Conservation (phyloP, 352 stramenopile species). For the Elongisporangium senticosum region DNA sequence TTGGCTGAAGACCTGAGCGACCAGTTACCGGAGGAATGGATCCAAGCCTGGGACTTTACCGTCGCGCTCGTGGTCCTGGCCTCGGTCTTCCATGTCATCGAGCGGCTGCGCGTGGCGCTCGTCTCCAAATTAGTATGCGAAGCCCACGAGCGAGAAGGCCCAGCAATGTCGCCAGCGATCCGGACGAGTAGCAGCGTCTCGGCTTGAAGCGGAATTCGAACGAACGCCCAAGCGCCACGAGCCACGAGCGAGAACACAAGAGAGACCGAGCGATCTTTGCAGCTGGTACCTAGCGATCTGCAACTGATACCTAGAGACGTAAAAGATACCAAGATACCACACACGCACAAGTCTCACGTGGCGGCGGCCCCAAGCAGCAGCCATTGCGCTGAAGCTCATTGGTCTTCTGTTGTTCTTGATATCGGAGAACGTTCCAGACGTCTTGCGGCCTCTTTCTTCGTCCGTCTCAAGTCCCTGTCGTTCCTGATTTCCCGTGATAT, state of each 20-base stretch:
- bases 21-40: slow-evolving; percentile 4
- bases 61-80: slow-evolving; percentile 10
- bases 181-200: not conserved
- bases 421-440: not conserved
- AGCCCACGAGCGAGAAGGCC: not conserved
- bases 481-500: not conserved
- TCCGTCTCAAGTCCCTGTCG: not conserved
- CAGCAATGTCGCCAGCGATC: not conserved
- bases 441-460: not conserved
- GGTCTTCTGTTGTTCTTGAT: not conserved
- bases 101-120: slow-evolving; percentile 1
- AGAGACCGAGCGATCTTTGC: not conserved
- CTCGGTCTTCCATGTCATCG: slow-evolving; percentile 13
- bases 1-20: not conserved
- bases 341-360: not conserved
- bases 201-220: not conserved
- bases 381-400: not conserved
- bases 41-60: slow-evolving; percentile 9
- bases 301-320: not conserved
- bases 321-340: not conserved
- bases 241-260: too few species aligned
- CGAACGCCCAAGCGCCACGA: too few species aligned
- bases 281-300: not conserved
- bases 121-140: not conserved
- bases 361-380: not conserved